Conservation (phyloP, 75 land plant species). For the Picea glauca region DNA sequence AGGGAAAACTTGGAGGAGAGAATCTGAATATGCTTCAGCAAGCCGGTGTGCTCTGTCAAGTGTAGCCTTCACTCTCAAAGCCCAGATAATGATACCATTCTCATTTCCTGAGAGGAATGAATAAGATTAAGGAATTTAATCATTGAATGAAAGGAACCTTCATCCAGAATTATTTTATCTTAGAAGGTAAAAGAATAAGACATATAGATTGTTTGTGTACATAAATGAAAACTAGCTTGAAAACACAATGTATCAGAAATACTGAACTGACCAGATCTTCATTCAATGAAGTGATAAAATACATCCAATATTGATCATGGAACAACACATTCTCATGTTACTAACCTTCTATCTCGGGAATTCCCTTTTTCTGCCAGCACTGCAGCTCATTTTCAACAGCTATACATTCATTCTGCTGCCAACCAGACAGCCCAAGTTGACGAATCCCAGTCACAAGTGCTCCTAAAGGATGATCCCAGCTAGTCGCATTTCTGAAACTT, state of each 20-base stretch:
- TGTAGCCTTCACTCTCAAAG: constrained; percentile 84
- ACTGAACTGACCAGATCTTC: background rate
- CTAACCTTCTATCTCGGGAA: constrained; percentile 67
- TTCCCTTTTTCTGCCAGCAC: constrained; percentile 74
- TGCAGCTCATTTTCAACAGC: constrained; percentile 76
- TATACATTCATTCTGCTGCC: constrained; percentile 74
- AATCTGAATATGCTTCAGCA: constrained; percentile 83
- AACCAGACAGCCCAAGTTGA: constrained; percentile 76
- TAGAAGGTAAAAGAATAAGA: background rate
- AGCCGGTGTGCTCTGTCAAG: constrained; percentile 84
- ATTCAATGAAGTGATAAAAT: background rate
- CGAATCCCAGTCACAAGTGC: constrained; percentile 54
- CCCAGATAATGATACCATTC: constrained; percentile 79
- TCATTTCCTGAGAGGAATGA: constrained; percentile 27
- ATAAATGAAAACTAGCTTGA: background rate
- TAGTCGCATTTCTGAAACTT: constrained; percentile 21
- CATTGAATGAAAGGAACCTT: background rate
- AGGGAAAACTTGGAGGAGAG: constrained; percentile 76
- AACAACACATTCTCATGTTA: background rate
- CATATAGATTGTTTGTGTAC: background rate
- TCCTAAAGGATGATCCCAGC: constrained; percentile 72
- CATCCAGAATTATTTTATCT: background rate
- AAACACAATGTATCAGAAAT: background rate
- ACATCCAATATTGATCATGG: background rate
- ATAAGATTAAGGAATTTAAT: background rate